Evolutionary conservation across 2,329 filamentous ascomycete genomes (phyloP).

Genomic region (Leptographium wingfieldii): DNA sequence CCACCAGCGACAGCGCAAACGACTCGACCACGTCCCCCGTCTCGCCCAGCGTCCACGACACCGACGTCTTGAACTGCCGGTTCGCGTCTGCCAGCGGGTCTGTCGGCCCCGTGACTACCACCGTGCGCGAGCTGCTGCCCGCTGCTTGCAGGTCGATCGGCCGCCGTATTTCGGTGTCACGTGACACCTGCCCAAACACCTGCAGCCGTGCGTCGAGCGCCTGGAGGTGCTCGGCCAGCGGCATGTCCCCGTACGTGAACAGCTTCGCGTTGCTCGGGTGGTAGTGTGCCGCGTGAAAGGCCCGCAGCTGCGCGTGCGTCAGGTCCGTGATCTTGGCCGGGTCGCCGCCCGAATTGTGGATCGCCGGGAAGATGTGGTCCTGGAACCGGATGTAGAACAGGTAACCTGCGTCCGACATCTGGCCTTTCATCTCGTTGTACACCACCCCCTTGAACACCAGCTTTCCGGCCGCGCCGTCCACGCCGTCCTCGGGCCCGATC

Average conservation of each 20-base stretch:
- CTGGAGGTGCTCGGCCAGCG: constrained; percentile 64
- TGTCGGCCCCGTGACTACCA: constrained; percentile 66
- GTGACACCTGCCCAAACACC: constrained; percentile 54
- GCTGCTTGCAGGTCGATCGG: constrained; percentile 52
- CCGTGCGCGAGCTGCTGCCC: constrained; percentile 47
- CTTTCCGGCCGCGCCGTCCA: constrained; percentile 55
- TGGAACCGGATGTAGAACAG: constrained; percentile 93
- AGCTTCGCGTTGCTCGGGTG: constrained; percentile 96
- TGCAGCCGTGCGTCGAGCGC: constrained; percentile 66
- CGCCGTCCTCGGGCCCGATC: constrained; percentile 74
- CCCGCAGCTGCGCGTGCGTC: constrained; percentile 77
- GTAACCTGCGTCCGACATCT: constrained; percentile 95
- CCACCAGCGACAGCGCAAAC: constrained; percentile 73
- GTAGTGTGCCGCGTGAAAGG: constrained; percentile 87
- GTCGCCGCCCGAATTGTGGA: constrained; percentile 95
- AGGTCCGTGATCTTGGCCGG: constrained; percentile 93
- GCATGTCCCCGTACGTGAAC: constrained; percentile 90
- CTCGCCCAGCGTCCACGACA: constrained; percentile 84
- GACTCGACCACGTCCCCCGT: constrained; percentile 74
- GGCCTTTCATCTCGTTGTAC: constrained; percentile 99
- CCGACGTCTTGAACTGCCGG: constrained; percentile 85
- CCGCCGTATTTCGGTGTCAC: constrained; percentile 58
- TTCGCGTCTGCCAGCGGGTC: constrained; percentile 78
- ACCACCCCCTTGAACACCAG: constrained; percentile 95
- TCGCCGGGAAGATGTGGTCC: constrained; percentile 82